Conservation (phyloP, 768 basidiomycete genomes). For the Gelatoporia subvermispora region DNA sequence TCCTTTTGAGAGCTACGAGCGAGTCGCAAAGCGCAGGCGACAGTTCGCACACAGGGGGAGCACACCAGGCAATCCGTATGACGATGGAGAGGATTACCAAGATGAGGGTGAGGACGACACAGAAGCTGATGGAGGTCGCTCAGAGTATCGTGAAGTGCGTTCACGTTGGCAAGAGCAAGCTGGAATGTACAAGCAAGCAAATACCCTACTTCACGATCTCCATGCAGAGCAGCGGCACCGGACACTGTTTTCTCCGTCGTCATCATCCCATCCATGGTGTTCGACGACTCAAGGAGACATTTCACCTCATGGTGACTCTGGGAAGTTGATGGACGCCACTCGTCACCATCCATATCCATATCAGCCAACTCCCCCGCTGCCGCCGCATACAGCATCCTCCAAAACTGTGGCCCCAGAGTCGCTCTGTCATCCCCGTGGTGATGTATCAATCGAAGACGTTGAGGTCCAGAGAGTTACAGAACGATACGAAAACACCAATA, state of each 20-base stretch:
- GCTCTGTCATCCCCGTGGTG: slow-evolving; percentile 1
- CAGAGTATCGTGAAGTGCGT: slow-evolving; percentile 2
- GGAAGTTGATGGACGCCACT: no score
- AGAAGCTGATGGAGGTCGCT: neutral
- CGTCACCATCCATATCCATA: neutral
- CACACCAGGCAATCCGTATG: neutral
- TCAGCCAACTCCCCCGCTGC: neutral
- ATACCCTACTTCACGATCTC: slow-evolving; percentile 63
- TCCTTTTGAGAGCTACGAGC: slow-evolving; percentile 10
- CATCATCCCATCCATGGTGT: neutral
- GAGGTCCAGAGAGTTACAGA: slow-evolving; percentile 41
- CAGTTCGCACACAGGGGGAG: slow-evolving; percentile 2
- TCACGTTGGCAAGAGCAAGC: slow-evolving; percentile 17
- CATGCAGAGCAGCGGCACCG: slow-evolving; percentile 68
- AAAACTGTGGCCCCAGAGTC: neutral
- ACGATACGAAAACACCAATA: slow-evolving; percentile 63
- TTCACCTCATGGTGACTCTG: no score
- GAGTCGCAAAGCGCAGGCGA: slow-evolving; percentile 14
- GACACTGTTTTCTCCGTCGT: slow-evolving; percentile 33
- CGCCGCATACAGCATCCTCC: neutral
- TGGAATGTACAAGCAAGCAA: slow-evolving; percentile 52
- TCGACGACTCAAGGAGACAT: no score
- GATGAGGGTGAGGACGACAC: slow-evolving; percentile 9
- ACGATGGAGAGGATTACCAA: slow-evolving; percentile 19
- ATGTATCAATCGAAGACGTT: slow-evolving; percentile 32